Conservation (phyloP, 1,284 basidiomycete species). For the Taiwanofungus camphoratus region DNA sequence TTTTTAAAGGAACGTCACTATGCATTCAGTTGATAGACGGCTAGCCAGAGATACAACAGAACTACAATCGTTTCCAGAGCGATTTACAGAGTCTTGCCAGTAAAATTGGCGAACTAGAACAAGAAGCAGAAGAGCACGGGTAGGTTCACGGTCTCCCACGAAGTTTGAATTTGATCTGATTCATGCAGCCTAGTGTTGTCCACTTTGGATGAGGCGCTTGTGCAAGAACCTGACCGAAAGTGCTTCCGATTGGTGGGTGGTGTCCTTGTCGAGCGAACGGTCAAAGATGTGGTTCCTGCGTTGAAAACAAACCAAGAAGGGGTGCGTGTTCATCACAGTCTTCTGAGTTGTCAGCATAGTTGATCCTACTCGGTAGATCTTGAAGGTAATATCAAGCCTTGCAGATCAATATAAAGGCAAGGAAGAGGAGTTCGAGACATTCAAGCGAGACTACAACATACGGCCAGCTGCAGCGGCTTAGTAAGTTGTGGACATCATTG, state of each 20-base stretch:
- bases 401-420: slow-evolving; percentile 84
- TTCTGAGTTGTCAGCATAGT: slow-evolving; percentile 1
- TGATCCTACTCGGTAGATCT: slow-evolving; percentile 48
- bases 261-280: slow-evolving; percentile 92
- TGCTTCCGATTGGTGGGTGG: slow-evolving; percentile 98
- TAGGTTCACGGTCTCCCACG: slow-evolving; percentile 28
- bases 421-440: slow-evolving; percentile 79
- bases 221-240: slow-evolving; percentile 81
- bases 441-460: slow-evolving; percentile 82
- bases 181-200: slow-evolving; percentile 75
- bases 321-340: slow-evolving; percentile 37
- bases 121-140: slow-evolving; percentile 89
- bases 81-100: slow-evolving; percentile 82
- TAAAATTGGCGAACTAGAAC: slow-evolving; percentile 92
- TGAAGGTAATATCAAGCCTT: slow-evolving; percentile 69
- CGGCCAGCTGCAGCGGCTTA: slow-evolving; percentile 40
- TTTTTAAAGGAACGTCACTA: slow-evolving; percentile 3
- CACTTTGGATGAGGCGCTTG: slow-evolving; percentile 77
- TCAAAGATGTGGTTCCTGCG: slow-evolving; percentile 91
- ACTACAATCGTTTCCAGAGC: slow-evolving; percentile 69
- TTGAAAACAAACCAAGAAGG: slow-evolving; percentile 83
- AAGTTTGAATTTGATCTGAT: background rate
- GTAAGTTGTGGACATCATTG: background rate
- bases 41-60: slow-evolving; percentile 75
- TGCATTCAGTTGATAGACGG: slow-evolving; percentile 20